phyloP scores from a whole-genome alignment of 257 asterid species.

The Rehmannia glutinosa region DNA sequence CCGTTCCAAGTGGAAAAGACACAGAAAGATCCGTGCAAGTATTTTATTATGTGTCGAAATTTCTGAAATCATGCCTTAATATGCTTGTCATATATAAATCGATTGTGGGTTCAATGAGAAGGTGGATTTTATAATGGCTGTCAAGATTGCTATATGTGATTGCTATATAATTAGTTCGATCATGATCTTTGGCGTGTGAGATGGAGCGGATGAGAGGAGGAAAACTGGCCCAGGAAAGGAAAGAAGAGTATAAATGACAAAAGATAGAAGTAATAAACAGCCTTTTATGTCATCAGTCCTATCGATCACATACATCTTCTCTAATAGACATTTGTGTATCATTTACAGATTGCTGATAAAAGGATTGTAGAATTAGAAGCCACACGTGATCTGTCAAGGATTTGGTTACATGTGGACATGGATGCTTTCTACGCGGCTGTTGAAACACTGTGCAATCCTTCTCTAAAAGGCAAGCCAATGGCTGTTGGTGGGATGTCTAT shows the following conservation, averaged over 20 bases:
- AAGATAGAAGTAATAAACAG: not conserved
- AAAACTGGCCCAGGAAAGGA: not conserved
- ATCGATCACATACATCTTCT: not conserved
- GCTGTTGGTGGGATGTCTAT: slow-evolving; percentile 97
- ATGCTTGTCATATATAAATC: not conserved
- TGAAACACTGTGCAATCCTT: slow-evolving; percentile 73
- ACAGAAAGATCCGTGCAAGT: not conserved
- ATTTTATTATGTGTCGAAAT: slow-evolving; percentile 11
- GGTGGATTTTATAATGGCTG: not conserved
- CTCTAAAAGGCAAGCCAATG: slow-evolving; percentile 80
- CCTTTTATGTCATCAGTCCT: not conserved
- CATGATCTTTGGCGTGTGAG: not conserved
- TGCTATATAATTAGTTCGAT: no score
- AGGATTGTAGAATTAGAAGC: slow-evolving; percentile 72
- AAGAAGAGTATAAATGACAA: not conserved
- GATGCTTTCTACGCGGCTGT: slow-evolving; percentile 98
- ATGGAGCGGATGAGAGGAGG: not conserved
- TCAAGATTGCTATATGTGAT: not conserved
- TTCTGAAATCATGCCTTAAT: slow-evolving; percentile 2
- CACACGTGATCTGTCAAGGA: slow-evolving; percentile 75
- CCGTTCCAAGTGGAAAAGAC: not conserved
- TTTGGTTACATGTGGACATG: slow-evolving; percentile 98
- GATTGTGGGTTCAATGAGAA: not conserved
- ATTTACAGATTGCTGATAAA: slow-evolving; percentile 64
- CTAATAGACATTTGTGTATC: not conserved